These are phyloP conservation scores for Tylopilus balloui DNA, from an alignment of 768 basidiomycete genomes.

Conservation along the genomic window DNA sequence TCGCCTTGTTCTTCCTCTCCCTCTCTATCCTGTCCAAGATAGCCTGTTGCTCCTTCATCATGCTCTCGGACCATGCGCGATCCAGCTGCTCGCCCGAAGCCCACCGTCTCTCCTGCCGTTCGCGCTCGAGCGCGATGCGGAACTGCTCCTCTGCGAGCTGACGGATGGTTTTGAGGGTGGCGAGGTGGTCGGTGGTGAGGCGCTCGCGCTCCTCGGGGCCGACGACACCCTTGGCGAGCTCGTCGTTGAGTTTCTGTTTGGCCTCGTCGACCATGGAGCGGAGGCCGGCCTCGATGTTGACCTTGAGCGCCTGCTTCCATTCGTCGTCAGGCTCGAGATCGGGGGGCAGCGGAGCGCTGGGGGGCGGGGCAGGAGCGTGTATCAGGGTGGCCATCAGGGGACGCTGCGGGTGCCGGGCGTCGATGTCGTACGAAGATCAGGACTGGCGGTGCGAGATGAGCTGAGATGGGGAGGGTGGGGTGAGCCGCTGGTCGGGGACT, in stretches of 20 bases:
- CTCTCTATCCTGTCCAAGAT: conserved; percentile 49
- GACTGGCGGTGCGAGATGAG: not conserved
- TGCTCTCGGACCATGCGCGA: conserved; percentile 31
- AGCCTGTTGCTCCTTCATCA: conserved; percentile 37
- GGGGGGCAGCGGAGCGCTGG: conserved; percentile 9
- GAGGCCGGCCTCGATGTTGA: conserved; percentile 48
- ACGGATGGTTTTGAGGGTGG: conserved; percentile 42
- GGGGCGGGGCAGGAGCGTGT: conserved; percentile 11
- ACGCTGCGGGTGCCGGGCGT: conserved; percentile 3
- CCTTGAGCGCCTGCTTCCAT: conserved; percentile 48
- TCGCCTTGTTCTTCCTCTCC: conserved; percentile 28
- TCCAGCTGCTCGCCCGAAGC: conserved; percentile 36
- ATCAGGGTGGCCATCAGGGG: conserved; percentile 24
- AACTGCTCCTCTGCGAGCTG: conserved; percentile 46
- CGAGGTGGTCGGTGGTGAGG: conserved; percentile 37
- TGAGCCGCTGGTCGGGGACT: too few species aligned
- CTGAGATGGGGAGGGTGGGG: too few species aligned
- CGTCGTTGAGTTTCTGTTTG: conserved; percentile 50
- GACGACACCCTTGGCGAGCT: conserved; percentile 44
- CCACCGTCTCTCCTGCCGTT: conserved; percentile 50
- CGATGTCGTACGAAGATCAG: conserved; percentile 4
- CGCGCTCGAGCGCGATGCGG: conserved; percentile 39
- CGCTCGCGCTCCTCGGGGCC: conserved; percentile 31
- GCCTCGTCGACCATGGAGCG: conserved; percentile 52
- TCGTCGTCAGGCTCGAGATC: conserved; percentile 49